Base-by-base conservation (phyloP, 1,284 basidiomycete species). In the Ustilago curta region DNA sequence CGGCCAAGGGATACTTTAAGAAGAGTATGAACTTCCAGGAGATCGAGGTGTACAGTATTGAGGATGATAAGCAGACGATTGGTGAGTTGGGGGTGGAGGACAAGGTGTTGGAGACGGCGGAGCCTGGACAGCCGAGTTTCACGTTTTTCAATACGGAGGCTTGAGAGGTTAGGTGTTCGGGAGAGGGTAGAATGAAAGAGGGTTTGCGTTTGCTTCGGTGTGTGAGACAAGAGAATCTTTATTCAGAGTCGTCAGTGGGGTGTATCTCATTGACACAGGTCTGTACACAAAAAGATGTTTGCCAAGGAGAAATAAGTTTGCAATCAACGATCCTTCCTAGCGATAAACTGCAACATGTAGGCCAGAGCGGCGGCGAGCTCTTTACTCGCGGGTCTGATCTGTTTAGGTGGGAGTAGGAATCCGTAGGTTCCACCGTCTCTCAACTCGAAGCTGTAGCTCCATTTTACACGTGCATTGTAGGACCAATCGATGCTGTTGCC, bases 401-500 rank as follows among this genome's bases (percentile, higher is more conserved):
- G 90, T 60, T 87, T 86, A 0, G 90, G 86, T 0, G 93, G 93
- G 0, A 94, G 86, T 11, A 91, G 85, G 85, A 94, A 32, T 0
- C 92, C 93, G 79, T 92, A 93, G 89, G 93, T 82, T 12, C 92
- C 93, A 0, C 91, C 93, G 86, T 94, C 93, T 50, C 93, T 86
- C 60, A 95, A 84, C 83, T 94, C 92, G 8, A 90, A 88, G 2
- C 90, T 90, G 84, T 91, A 95, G 1, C 90, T 88, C 87, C 91
- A 94, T 75, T 92, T 90, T 74, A 93, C 27, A 39, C 35, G 51
- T 61, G 8, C 68, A 92, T n/a, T n/a, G n/a, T 86, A 44, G 91
- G 88, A 74, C 93, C 93, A 3, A 92, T 93, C 0, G 90, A 90
- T 4, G 89, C 90, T 42, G 88, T 88, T 77, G 39, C 57, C 49